These are phyloP conservation scores for Candida ortonii DNA, from an alignment of 805 yeast genomes.

Conservation along the genomic window DNA sequence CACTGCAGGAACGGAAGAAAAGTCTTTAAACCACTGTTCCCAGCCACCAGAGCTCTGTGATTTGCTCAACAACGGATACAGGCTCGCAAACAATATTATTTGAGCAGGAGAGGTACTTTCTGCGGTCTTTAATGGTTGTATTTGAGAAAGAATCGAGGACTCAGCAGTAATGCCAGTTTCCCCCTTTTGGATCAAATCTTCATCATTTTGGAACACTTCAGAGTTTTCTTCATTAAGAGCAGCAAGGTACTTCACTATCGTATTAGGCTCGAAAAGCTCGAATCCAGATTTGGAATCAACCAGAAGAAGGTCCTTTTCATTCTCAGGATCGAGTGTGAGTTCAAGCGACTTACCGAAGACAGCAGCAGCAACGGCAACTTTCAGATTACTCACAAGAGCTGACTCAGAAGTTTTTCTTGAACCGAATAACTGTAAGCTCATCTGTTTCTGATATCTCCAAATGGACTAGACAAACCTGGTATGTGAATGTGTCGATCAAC, in stretches of 20 bases:
- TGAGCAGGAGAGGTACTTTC: conserved; percentile 45
- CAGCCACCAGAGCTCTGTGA: conserved; percentile 12
- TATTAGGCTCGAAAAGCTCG: conserved; percentile 60
- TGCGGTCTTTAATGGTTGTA: conserved; percentile 21
- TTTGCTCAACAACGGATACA: conserved; percentile 42
- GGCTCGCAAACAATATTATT: conserved; percentile 56
- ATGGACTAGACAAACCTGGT: too few species aligned
- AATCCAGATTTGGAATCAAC: conserved; percentile 39
- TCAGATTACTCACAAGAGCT: conserved; percentile 40
- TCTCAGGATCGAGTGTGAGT: conserved; percentile 24
- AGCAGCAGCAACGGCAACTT: conserved; percentile 42
- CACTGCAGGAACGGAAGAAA: conserved; percentile 39
- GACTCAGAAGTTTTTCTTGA: conserved; percentile 28
- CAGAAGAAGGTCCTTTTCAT: conserved; percentile 20
- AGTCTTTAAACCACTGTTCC: conserved; percentile 41
- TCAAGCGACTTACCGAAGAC: conserved; percentile 31
- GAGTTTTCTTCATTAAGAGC: conserved; percentile 20
- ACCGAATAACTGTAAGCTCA: conserved; percentile 32
- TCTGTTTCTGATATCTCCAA: too few species aligned
- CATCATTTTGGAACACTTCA: conserved; percentile 17
- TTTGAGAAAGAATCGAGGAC: conserved; percentile 7
- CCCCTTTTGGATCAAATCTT: conserved; percentile 37
- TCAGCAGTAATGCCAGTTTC: conserved; percentile 42
- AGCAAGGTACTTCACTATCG: conserved; percentile 63
- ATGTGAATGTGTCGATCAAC: too few species aligned